Base-by-base conservation (phyloP, 2,329 filamentous ascomycete species). In the Pseudocercospora musae region DNA sequence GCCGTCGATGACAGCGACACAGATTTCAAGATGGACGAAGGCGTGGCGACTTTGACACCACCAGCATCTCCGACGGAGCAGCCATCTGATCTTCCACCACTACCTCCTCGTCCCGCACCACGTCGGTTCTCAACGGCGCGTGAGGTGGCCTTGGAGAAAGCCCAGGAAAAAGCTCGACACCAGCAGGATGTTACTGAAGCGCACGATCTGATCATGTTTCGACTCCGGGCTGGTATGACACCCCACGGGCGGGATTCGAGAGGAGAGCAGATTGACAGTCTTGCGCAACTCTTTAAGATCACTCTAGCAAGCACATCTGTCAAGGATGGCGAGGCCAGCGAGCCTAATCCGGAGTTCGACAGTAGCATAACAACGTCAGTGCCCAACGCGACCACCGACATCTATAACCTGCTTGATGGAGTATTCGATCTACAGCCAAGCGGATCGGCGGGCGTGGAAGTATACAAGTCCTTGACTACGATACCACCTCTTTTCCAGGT, bases 131-230 rank as follows among this genome's bases (percentile, higher is more conserved):
- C 70, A 33, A 68, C 67, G 29, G 62, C 63, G 21, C 66, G 69
- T 58, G 65, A 72, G 42, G 61, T 70, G 54, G 69, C 69, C 2
- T 70, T 82, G 21, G 80, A 82, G 37, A 79, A 83, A 59, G 80
- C 86, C 4, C 81, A 87, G 68, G 80, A 84, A 46, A 84, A 84
- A 18, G 84, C 91, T 33, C 72, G 63, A 57, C 54, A 72, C 55
- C 95, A 99, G 73, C 93, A 99, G 77, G 95, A 99, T 77, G 94
- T 97, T 4, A 92, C 92, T 11, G 95, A 99, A 76, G 94, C 97
- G 50, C 93, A 97, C 79, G 92, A 92, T 62, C 95, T 94, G 71
- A 90, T 96, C 25, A 86, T 97, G 62, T 92, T 94, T 72, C 89
- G 95, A 56, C 81, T 97, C n/a, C 90, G 95, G 71, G 92, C 91